Evolutionary conservation across 2,329 filamentous ascomycete species (phyloP).

Genomic region (Chaetomium globosum): DNA sequence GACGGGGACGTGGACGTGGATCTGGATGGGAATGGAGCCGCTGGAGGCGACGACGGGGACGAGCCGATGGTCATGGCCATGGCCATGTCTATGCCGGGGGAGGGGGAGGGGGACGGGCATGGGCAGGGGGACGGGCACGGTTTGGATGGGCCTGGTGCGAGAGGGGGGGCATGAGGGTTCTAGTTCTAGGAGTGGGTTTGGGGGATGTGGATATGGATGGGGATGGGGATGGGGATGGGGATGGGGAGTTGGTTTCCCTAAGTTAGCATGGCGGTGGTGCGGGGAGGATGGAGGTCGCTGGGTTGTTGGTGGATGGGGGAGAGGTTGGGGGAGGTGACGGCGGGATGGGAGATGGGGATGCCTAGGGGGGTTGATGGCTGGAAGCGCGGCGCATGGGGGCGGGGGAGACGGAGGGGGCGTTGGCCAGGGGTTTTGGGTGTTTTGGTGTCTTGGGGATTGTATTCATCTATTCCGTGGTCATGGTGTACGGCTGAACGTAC

Average conservation of each 20-base stretch:
- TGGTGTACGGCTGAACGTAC: background rate
- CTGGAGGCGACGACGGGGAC: too few species aligned
- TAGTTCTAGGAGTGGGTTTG: background rate
- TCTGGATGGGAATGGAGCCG: background rate
- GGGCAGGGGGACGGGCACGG: background rate
- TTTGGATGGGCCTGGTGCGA: background rate
- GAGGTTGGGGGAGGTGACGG: background rate
- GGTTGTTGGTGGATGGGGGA: background rate
- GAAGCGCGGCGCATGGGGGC: background rate
- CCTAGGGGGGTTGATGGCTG: background rate
- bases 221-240: conserved; percentile 12
- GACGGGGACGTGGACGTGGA: conserved; percentile 41
- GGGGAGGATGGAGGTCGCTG: conserved; percentile 1
- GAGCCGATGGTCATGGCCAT: background rate
- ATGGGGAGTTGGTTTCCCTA: background rate
- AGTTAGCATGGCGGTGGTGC: background rate
- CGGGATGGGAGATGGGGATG: background rate
- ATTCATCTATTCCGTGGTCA: background rate
- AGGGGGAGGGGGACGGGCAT: too few species aligned
- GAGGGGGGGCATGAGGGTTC: background rate
- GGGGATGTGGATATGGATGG: conserved; percentile 30
- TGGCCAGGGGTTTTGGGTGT: background rate
- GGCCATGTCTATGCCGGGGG: background rate
- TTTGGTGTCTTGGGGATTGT: background rate
- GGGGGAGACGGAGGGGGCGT: background rate